phyloP scores from a whole-genome alignment of 2,329 filamentous ascomycete genomes.

The Xylariomycetidae sp. region DNA sequence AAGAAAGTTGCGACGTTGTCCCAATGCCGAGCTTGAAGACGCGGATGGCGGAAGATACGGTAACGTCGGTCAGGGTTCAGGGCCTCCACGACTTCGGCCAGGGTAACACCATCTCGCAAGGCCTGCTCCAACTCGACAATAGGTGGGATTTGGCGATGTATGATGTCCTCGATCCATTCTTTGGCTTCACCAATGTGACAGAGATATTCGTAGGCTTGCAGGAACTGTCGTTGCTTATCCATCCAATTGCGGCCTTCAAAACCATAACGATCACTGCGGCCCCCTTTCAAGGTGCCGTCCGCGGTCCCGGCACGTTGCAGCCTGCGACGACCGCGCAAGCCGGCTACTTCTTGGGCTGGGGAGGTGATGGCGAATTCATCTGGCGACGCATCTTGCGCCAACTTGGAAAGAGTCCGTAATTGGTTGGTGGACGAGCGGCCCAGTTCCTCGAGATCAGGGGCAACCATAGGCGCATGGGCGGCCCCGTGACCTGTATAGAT shows the following conservation, averaged over 20 bases:
- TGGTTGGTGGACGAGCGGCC: slow-evolving; percentile 87
- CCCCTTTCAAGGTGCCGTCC: slow-evolving; percentile 33
- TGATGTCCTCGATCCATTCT: slow-evolving; percentile 79
- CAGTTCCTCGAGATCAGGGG: slow-evolving; percentile 72
- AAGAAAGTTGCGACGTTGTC: slow-evolving; percentile 98
- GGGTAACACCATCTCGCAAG: slow-evolving; percentile 82
- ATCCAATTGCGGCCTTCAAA: slow-evolving; percentile 93
- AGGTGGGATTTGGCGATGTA: slow-evolving; percentile 59
- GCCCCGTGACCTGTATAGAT: slow-evolving; percentile 27
- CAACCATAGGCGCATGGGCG: slow-evolving; percentile 44
- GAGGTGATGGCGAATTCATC: slow-evolving; percentile 78
- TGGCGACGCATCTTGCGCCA: slow-evolving; percentile 67
- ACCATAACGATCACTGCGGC: slow-evolving; percentile 48
- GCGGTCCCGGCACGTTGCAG: slow-evolving; percentile 66
- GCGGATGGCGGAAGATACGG: slow-evolving; percentile 79
- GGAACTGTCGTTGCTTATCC: slow-evolving; percentile 94
- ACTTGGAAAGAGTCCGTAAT: slow-evolving; percentile 76
- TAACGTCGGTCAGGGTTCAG: slow-evolving; percentile 70
- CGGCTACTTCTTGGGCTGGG: slow-evolving; percentile 77
- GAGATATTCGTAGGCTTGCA: slow-evolving; percentile 96
- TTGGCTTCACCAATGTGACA: slow-evolving; percentile 99
- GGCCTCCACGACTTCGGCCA: slow-evolving; percentile 89
- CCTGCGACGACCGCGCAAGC: slow-evolving; percentile 75
- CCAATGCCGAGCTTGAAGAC: slow-evolving; percentile 88
- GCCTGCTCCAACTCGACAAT: slow-evolving; percentile 94